Percentiles rank a stretch among this genome's conserved stretches.
Conservation (phyloP, 1,284 basidiomycete species). For the Malassezia sympodialis region DNA sequence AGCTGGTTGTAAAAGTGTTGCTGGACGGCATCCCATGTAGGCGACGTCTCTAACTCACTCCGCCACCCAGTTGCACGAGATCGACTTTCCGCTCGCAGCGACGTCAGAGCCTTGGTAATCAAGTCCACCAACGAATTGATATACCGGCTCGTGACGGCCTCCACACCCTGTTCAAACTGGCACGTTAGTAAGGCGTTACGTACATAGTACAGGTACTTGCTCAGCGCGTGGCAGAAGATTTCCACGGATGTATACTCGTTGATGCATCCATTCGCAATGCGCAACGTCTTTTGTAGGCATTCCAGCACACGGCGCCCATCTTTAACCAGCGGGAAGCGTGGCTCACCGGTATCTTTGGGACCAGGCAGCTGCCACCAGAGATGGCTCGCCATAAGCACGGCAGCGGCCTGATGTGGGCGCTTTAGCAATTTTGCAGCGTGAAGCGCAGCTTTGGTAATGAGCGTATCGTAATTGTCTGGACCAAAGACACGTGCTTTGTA, state of each 20-base stretch:
- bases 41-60: slow-evolving; percentile 27
- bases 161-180: slow-evolving; percentile 41
- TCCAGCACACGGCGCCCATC: slow-evolving; percentile 46
- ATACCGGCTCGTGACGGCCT: slow-evolving; percentile 38
- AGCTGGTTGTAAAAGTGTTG: slow-evolving; percentile 86
- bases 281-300: slow-evolving; percentile 43
- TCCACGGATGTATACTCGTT: slow-evolving; percentile 43
- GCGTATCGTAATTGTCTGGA: slow-evolving; percentile 42
- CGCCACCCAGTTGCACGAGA: slow-evolving; percentile 10
- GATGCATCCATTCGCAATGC: slow-evolving; percentile 46
- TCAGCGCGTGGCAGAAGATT: slow-evolving; percentile 43
- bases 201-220: slow-evolving; percentile 45
- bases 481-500: slow-evolving; percentile 39
- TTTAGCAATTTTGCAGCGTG: slow-evolving; percentile 45
- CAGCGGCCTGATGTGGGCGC: slow-evolving; percentile 46
- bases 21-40: slow-evolving; percentile 79
- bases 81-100: slow-evolving; percentile 2
- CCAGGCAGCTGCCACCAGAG: slow-evolving; percentile 45
- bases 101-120: slow-evolving; percentile 36
- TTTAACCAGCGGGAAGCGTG: slow-evolving; percentile 25
- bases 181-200: background rate
- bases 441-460: slow-evolving; percentile 44
- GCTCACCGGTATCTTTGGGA: slow-evolving; percentile 21
- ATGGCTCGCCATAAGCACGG: slow-evolving; percentile 46
- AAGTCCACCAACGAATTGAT: slow-evolving; percentile 44